Evolutionary conservation across 1,139 yeast species (phyloP), one percentile per base, ranked within the genome.

Genomic region (Kodamaea derodonti): DNA sequence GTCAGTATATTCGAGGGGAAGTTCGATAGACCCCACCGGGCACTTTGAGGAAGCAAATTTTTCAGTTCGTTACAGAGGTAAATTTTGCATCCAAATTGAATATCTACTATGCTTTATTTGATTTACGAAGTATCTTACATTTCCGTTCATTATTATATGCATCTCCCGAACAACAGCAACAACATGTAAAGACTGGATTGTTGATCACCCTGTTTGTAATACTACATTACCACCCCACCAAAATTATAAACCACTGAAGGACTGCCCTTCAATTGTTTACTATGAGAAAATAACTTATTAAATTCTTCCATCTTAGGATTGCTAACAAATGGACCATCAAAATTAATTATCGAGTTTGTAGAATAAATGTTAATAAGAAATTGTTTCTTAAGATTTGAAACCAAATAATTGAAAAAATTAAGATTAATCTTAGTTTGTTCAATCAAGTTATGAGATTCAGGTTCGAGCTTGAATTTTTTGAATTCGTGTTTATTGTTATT

Each of bases 331-430:
- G 57, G 54, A 28, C 46, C 45, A 15, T 45, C 47, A n/a, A 47
- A 38, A 30, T 54, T 50, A 24, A 55, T 47, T 9, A 50, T 41
- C 7, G 59, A 52, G 32, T 48, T 51, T 20, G 53, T 48, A 12
- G 54, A 41, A 34, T 45, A 52, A 11, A 56, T 37, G 37, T 54
- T 55, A 34, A 51, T 51, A 13, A 39, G 38, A 30, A 51, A 47
- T 33, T 51, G 54, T n/a, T 47, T 44, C 40, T 54, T 54, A 29
- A 54, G 43, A 18, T 41, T 40, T n/a, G 47, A 39, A 8, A 54
- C 40, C 28, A 56, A 25, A 34, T 46, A 51, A 24, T 51, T 46
- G 29, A 54, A 47, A 31, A 52, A 56, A 34, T 39, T 40, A 28
- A 47, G 26, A 30, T 50, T 51, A 15, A 43, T 20, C 26, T 45